These are phyloP conservation scores for Aspergillus pseudonomiae DNA, from an alignment of 2,329 filamentous ascomycete genomes.

Conservation along the genomic window DNA sequence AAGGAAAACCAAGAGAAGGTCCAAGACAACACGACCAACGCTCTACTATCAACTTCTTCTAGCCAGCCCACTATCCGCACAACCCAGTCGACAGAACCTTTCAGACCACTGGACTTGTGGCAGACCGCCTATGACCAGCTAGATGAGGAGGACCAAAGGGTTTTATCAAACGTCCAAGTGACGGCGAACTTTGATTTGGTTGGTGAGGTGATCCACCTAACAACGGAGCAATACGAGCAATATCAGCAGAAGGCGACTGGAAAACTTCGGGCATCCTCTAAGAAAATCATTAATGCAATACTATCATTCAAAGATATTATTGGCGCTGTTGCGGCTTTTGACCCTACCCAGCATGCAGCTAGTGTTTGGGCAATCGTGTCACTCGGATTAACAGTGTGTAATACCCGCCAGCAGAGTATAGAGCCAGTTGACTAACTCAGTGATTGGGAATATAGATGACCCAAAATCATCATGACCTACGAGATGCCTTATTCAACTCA, in stretches of 20 bases:
- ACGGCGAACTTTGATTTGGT: neutral
- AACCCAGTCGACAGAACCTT: neutral
- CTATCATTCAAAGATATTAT: slow-evolving; percentile 22
- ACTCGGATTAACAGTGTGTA: slow-evolving; percentile 21
- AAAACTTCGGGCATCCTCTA: slow-evolving; percentile 6
- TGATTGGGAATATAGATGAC: slow-evolving; percentile 13
- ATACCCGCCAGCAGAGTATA: neutral
- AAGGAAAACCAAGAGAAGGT: no score
- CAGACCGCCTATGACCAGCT: slow-evolving; percentile 22
- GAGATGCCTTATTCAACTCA: slow-evolving; percentile 10
- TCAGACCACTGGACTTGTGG: slow-evolving; percentile 18
- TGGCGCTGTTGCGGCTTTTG: slow-evolving; percentile 11
- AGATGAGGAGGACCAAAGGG: slow-evolving; percentile 9
- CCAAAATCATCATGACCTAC: slow-evolving; percentile 14
- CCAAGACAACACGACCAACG: no score
- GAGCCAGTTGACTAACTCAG: neutral
- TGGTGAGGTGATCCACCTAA: slow-evolving; percentile 15
- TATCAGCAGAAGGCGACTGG: slow-evolving; percentile 14
- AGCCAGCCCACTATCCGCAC: no score
- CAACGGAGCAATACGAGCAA: slow-evolving; percentile 17
- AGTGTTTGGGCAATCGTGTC: slow-evolving; percentile 5
- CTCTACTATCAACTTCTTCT: no score
- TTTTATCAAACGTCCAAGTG: slow-evolving; percentile 8
- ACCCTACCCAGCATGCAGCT: slow-evolving; percentile 20
- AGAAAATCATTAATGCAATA: slow-evolving; percentile 20